A percentile compares a stretch with the other conserved stretches of the same genome.
Conservation (phyloP, 768 basidiomycete genomes). For the Lactarius trivialis region DNA sequence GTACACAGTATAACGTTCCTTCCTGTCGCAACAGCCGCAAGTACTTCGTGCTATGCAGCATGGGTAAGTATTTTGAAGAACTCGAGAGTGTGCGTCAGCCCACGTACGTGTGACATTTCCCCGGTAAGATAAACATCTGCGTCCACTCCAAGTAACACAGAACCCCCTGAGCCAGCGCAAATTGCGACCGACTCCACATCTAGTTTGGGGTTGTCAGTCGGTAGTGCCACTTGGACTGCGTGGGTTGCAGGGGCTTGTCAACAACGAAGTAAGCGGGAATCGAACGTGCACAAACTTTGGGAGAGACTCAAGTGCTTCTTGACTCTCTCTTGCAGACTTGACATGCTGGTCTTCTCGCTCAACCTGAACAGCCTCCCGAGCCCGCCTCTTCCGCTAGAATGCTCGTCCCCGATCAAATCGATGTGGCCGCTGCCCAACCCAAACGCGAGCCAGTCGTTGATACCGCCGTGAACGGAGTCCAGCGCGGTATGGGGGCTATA, state of each 20-base stretch:
- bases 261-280: slow-evolving; percentile 6
- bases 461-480: slow-evolving; percentile 76
- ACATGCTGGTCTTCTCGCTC: slow-evolving; percentile 18
- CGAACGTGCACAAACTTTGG: slow-evolving; percentile 38
- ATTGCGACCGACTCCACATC: slow-evolving; percentile 63
- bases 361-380: slow-evolving; percentile 12
- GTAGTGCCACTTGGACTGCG: slow-evolving; percentile 60
- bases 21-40: slow-evolving; percentile 71
- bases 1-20: slow-evolving; percentile 79
- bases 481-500: slow-evolving; percentile 87
- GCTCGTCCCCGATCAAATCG: slow-evolving; percentile 37
- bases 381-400: slow-evolving; percentile 32
- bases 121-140: slow-evolving; percentile 92
- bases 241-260: slow-evolving; percentile 6
- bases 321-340: slow-evolving; percentile 37
- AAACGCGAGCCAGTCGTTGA: slow-evolving; percentile 84
- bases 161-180: slow-evolving; percentile 86
- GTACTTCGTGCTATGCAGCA: slow-evolving; percentile 66
- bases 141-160: slow-evolving; percentile 58
- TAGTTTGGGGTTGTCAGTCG: slow-evolving; percentile 22
- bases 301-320: slow-evolving; percentile 26
- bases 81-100: not conserved
- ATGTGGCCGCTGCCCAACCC: slow-evolving; percentile 25
- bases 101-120: slow-evolving; percentile 80
- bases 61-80: slow-evolving; percentile 15